Evolutionary conservation across 768 basidiomycete species (phyloP).

Genomic region (Lentinula edodes): DNA sequence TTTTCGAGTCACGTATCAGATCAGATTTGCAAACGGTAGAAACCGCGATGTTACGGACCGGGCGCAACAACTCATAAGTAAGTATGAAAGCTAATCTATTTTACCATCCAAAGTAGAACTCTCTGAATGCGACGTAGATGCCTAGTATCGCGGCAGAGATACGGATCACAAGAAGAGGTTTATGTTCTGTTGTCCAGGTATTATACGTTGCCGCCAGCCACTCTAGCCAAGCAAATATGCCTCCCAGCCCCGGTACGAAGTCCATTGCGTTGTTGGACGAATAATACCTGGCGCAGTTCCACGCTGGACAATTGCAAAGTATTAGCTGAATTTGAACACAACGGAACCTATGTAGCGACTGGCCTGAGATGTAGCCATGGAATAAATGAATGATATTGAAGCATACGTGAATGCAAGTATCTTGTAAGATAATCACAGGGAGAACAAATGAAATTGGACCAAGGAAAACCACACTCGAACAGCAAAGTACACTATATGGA

Average conservation of each 20-base stretch:
- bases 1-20: background rate
- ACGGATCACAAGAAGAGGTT: background rate
- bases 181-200: conserved; percentile 1
- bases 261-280: background rate
- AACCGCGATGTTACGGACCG: background rate
- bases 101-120: background rate
- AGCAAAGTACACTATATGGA: background rate
- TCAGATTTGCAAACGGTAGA: background rate
- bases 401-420: background rate
- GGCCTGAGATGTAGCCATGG: background rate
- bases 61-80: background rate
- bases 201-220: background rate
- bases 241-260: background rate
- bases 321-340: background rate
- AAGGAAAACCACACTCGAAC: background rate
- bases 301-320: background rate
- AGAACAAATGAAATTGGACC: conserved; percentile 3
- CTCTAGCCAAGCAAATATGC: background rate
- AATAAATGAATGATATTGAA: background rate
- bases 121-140: background rate
- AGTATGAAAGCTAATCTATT: background rate
- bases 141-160: background rate
- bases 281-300: background rate
- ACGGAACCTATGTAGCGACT: background rate
- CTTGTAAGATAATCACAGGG: conserved; percentile 1